These are phyloP conservation scores for Orbilia brochopaga DNA, from an alignment of 2,329 filamentous ascomycete species.

Conservation along the genomic window DNA sequence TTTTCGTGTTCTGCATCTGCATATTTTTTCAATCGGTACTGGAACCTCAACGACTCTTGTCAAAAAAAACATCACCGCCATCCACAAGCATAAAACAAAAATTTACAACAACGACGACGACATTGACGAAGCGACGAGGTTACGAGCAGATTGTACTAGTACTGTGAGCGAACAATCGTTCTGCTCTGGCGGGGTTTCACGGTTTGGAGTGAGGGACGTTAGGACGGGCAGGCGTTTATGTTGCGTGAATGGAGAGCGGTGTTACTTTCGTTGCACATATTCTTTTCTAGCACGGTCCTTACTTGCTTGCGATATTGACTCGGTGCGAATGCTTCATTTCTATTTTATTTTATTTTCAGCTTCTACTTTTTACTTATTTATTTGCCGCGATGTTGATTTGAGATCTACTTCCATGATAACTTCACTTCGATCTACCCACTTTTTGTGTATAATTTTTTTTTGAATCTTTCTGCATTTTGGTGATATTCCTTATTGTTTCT, in stretches of 20 bases:
- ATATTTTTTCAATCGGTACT: not conserved
- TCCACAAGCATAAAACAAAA: slow-evolving; percentile 31
- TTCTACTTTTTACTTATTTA: no score
- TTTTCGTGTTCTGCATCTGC: slow-evolving; percentile 29
- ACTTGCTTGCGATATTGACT: slow-evolving; percentile 1
- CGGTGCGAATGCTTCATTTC: not conserved
- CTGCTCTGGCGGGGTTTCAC: slow-evolving; percentile 24
- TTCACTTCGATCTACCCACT: slow-evolving; percentile 4
- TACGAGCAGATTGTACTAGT: slow-evolving; percentile 48
- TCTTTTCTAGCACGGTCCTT: slow-evolving; percentile 18
- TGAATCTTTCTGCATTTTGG: slow-evolving; percentile 20
- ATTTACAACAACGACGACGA: slow-evolving; percentile 31
- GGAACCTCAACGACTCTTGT: slow-evolving; percentile 13
- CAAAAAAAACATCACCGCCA: slow-evolving; percentile 23
- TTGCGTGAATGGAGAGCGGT: slow-evolving; percentile 44
- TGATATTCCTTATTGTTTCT: slow-evolving; percentile 7
- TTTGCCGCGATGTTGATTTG: not conserved
- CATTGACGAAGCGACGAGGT: slow-evolving; percentile 32
- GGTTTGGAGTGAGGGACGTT: slow-evolving; percentile 33
- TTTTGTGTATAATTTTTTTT: slow-evolving; percentile 32
- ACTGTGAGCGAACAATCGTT: slow-evolving; percentile 19
- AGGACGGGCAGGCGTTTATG: slow-evolving; percentile 42
- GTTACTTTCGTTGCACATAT: slow-evolving; percentile 38
- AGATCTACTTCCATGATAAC: not conserved
- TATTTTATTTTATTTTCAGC: no score